phyloP scores from a whole-genome alignment of 139 green algal genomes.

The Nannochloris sp. region DNA sequence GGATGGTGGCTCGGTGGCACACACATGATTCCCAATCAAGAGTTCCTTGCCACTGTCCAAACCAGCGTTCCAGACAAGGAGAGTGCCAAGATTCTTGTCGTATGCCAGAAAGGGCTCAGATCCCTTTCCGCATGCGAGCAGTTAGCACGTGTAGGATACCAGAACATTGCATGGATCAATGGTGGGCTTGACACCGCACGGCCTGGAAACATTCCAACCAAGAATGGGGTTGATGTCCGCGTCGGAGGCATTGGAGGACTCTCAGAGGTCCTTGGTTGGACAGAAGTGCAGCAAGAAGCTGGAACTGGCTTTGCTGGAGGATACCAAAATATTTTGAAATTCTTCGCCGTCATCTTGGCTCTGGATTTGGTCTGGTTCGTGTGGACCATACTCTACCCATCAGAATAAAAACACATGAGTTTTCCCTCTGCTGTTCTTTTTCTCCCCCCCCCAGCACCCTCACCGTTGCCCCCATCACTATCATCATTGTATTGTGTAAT shows the following conservation, averaged over 20 bases:
- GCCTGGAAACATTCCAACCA: conserved; percentile 47
- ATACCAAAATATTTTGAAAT: conserved; percentile 37
- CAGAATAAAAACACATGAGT: neutral
- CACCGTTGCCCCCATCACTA: too few species aligned
- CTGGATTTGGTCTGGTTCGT: conserved; percentile 21
- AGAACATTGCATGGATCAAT: conserved; percentile 80
- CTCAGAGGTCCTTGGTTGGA: conserved; percentile 77
- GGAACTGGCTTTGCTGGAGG: conserved; percentile 30
- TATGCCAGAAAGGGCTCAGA: conserved; percentile 85
- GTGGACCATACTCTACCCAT: conserved; percentile 5
- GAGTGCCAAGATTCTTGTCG: conserved; percentile 54
- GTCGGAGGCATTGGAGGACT: conserved; percentile 78
- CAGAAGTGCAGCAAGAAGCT: conserved; percentile 68
- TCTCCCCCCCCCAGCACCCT: too few species aligned
- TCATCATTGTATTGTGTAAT: too few species aligned
- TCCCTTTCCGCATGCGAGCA: conserved; percentile 68
- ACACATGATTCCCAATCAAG: conserved; percentile 76
- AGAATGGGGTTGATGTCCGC: conserved; percentile 43
- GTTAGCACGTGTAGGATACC: conserved; percentile 45
- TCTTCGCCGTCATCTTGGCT: conserved; percentile 9
- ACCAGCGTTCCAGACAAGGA: conserved; percentile 50
- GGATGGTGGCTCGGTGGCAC: conserved; percentile 83
- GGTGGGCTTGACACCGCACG: conserved; percentile 76
- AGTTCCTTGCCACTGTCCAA: conserved; percentile 69
- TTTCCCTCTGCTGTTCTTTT: too few species aligned